Conservation (phyloP, 768 basidiomycete species). For the Podaxis carcinomalis region DNA sequence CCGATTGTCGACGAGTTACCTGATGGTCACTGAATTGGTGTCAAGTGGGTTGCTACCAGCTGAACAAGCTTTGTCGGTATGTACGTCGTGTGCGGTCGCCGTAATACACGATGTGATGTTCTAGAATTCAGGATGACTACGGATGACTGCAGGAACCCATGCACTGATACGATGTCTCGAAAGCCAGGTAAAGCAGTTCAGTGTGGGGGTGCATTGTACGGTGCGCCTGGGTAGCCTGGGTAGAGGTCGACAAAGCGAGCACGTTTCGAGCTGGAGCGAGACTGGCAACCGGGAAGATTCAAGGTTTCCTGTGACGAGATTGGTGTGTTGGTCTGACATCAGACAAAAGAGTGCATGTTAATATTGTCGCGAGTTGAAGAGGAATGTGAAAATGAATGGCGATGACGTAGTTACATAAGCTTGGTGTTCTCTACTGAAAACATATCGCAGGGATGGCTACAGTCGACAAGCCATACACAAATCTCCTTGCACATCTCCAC, state of each 20-base stretch:
- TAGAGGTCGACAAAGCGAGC: not conserved
- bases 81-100: not conserved
- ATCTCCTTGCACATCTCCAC: conserved; percentile 51
- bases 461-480: conserved; percentile 18
- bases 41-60: not conserved
- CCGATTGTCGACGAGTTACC: not conserved
- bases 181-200: too few relatives aligned
- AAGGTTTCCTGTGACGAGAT: not conserved
- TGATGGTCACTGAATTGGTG: not conserved
- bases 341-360: too few relatives aligned
- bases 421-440: not conserved
- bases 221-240: not conserved
- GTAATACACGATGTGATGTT: not conserved
- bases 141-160: not conserved
- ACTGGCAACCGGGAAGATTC: not conserved
- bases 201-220: not conserved
- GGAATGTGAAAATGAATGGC: too few relatives aligned
- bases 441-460: too few relatives aligned
- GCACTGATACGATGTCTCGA: too few relatives aligned
- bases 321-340: too few relatives aligned
- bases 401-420: not conserved
- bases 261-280: not conserved
- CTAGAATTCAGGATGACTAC: not conserved
- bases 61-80: not conserved
- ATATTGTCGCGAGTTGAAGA: too few relatives aligned